A percentile compares a stretch with the other conserved stretches of the same genome.
Evolutionary conservation across 176 grass and related monocot genomes (phyloP).

Genomic region (Elymus sibiricus): DNA sequence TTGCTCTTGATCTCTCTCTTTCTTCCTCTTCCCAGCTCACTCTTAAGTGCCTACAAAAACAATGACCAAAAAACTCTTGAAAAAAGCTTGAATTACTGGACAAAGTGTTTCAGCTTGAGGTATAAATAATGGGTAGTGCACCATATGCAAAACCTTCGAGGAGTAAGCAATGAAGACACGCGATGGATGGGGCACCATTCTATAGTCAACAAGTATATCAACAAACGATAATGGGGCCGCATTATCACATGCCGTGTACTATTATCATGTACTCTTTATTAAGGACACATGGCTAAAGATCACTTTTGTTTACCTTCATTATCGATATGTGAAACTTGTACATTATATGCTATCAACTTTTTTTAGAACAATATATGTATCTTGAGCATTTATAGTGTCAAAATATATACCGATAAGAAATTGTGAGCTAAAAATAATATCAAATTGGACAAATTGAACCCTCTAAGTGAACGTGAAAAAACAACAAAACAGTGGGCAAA

Average conservation of each 20-base stretch:
- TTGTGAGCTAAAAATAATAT: neutral
- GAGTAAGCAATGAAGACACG: neutral
- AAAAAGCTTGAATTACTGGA: neutral
- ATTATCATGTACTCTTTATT: neutral
- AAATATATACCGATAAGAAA: neutral
- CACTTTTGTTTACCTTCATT: neutral
- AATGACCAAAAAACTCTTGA: neutral
- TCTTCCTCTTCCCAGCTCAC: neutral
- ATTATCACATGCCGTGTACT: neutral
- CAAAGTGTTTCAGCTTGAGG: neutral
- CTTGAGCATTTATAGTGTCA: neutral
- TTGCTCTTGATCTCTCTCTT: conserved; percentile 4
- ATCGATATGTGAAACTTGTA: neutral
- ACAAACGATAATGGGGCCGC: neutral
- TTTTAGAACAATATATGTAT: too few species aligned
- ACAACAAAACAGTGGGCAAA: neutral
- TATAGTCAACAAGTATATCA: too few species aligned
- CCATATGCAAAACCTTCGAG: neutral
- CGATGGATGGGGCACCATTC: neutral
- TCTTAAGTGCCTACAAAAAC: neutral
- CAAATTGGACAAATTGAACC: neutral
- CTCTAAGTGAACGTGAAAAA: neutral
- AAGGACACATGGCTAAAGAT: neutral
- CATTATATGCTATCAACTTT: neutral
- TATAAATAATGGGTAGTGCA: neutral